Conservation (phyloP, 1,284 basidiomycete species). For the Puccinia coronata region DNA sequence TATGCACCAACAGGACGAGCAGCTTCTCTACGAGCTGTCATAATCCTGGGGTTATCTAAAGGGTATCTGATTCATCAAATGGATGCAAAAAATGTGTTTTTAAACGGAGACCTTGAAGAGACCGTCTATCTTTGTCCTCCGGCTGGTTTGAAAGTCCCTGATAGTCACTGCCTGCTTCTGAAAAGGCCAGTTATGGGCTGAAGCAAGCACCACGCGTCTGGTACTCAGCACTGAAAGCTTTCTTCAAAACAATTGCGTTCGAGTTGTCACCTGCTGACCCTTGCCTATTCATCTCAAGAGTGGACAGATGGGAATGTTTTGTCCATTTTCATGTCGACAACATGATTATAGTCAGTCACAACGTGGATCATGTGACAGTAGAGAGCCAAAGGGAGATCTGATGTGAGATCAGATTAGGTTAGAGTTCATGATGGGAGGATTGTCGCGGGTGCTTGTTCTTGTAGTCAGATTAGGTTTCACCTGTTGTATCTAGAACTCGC, state of each 20-base stretch:
- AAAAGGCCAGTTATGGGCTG: neutral
- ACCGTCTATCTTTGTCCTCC: neutral
- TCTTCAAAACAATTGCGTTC: neutral
- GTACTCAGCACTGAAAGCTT: neutral
- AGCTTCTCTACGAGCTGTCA: neutral
- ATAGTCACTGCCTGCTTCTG: neutral
- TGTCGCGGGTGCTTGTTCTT: too few species aligned
- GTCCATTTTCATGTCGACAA: too few species aligned
- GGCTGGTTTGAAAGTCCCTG: neutral
- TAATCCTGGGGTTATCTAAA: neutral
- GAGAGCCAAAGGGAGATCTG: too few species aligned
- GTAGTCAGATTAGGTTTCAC: too few species aligned
- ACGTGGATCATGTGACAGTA: too few species aligned
- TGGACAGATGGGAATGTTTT: neutral
- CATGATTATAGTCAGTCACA: too few species aligned
- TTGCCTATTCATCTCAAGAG: neutral
- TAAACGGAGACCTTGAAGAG: conserved; percentile 25
- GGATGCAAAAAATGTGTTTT: neutral
- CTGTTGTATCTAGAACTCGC: too few species aligned
- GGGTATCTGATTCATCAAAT: conserved; percentile 1
- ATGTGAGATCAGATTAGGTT: too few species aligned
- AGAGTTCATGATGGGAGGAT: too few species aligned
- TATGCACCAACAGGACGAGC: neutral
- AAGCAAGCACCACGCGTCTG: conserved; percentile 15
- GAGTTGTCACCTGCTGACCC: neutral